Evolutionary conservation across 1,284 basidiomycete genomes (phyloP), one percentile per base, ranked within the genome.

Genomic region (Mycosarcoma mackinlayi): DNA sequence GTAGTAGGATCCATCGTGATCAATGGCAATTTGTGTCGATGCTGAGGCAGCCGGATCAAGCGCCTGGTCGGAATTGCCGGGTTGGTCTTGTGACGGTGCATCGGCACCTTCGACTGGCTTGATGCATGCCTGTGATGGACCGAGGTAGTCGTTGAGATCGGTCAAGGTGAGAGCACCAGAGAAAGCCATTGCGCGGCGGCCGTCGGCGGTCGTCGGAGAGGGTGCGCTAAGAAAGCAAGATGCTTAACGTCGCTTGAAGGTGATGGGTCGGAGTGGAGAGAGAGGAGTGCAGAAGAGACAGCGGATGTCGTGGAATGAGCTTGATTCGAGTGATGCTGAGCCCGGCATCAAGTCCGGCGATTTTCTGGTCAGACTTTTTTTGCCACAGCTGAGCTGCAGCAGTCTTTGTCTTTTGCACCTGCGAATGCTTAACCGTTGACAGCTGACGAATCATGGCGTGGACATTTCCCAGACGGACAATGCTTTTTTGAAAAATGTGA

Each of bases 131-230:
- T 98, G 95, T 1, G 94, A 92, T 3, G 96, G 96, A 0, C 93
- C 93, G 46, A 99, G 92, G 83, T 95, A 99, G 85, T 98, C 96
- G 84, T 98, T 98, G 41, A 99, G 88, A 83, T 98, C 95, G 18
- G 93, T 94, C 33, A 96, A 85, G 1, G 78, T 78, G 40, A 95
- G 85, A 31, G 92, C 92, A 69, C 92, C 92, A 76, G 92, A 93
- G 84, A 94, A 94, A n/a, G 90, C 87, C 92, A 94, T 94, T n/a
- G n/a, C n/a, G n/a, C n/a, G n/a, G n/a, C n/a, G n/a, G n/a, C n/a
- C 47, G 16, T 49, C 40, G 42, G 24, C 21, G 21, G 16, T 24
- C 13, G 18, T 21, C 38, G 45, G 30, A 21, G 44, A 21, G 35
- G n/a, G n/a, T n/a, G n/a, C n/a, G n/a, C n/a, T n/a, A n/a, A n/a